Base-by-base conservation (phyloP, 1,284 basidiomycete species). In the Coriolopsis trogii region DNA sequence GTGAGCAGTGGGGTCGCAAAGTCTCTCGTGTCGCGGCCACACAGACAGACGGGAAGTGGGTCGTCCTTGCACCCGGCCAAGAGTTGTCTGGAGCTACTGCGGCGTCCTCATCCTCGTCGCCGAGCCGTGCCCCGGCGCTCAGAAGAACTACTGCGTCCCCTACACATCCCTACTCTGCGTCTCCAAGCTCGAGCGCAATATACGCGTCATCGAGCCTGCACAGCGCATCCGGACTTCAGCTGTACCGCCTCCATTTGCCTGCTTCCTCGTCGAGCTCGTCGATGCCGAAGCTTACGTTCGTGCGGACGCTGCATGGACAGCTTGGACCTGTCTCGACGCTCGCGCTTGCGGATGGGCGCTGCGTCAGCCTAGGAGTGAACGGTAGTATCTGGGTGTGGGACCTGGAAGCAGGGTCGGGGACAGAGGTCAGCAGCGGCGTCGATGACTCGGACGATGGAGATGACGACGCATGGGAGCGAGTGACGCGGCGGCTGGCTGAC, bases 311-410 rank as follows among this genome's bases (percentile, higher is more conserved):
- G 26, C 76, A 85, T 63, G 87, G 89, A 6, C 87, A 87, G 49
- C 71, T 73, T 2, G 82, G 84, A 4, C 78, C 85, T 10, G 76
- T 89, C n/a, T 77, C 78, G 3, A 77, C 86, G 6, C 76, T 91
- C 13, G 77, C 85, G 12, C 73, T 91, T 28, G 82, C 89, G 23
- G 89, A 91, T 64, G 89, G 89, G 16, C 81, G 89, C 2, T 92
- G 89, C 59, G 85, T 92, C 15, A 85, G 85, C 59, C 69, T 89
- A 20, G 82, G 85, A 9, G 70, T 72, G 31, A 82, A 89, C 62
- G 87, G 88, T 24, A 81, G 80, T 61, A 76, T 92, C 34, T 90
- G 88, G 87, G 85, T 89, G 2, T 92, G 89, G 89, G 89, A 92
- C 68, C 73, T 92, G 13, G 89, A 92, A 64, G 76, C 72, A 38